Evolutionary conservation across 106 monocot species (phyloP).

Genomic region (Vanilla planifolia): DNA sequence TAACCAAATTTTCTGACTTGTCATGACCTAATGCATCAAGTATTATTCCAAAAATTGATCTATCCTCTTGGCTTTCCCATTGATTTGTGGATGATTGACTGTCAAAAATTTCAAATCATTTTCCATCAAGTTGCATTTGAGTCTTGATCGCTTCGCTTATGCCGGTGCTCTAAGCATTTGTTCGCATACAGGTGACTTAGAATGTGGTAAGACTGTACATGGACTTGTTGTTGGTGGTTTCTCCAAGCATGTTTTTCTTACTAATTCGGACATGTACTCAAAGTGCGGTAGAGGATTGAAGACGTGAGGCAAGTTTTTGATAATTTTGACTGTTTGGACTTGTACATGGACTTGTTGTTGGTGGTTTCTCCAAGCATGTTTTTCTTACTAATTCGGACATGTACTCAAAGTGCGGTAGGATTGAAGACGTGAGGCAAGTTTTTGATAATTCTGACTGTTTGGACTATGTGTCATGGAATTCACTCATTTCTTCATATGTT

Average conservation of each 20-base stretch:
- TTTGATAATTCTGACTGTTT: conserved; percentile 34
- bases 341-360: too few species aligned
- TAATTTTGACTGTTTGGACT: conserved; percentile 28
- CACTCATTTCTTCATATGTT: conserved; percentile 36
- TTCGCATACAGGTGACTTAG: conserved; percentile 15
- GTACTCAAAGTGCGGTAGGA: conserved; percentile 47
- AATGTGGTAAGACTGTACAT: conserved; percentile 34
- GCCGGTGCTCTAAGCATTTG: conserved; percentile 25
- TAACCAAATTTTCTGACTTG: too few species aligned
- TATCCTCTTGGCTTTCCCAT: too few species aligned
- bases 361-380: conserved; percentile 24
- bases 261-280: conserved; percentile 56
- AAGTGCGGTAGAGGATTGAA: conserved; percentile 36
- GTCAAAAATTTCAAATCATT: too few species aligned
- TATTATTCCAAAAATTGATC: too few species aligned
- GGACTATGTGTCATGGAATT: conserved; percentile 62
- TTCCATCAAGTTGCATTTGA: too few species aligned
- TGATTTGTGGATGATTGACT: too few species aligned
- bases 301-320: conserved; percentile 35
- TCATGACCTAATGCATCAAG: too few species aligned
- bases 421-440: conserved; percentile 24
- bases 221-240: conserved; percentile 30
- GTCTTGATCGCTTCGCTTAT: conserved; percentile 32
- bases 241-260: conserved; percentile 20
- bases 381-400: conserved; percentile 48